Evolutionary conservation across 2,329 filamentous ascomycete species (phyloP), one percentile per base, ranked within the genome.

Genomic region (Ceratocystiopsis minuta): DNA sequence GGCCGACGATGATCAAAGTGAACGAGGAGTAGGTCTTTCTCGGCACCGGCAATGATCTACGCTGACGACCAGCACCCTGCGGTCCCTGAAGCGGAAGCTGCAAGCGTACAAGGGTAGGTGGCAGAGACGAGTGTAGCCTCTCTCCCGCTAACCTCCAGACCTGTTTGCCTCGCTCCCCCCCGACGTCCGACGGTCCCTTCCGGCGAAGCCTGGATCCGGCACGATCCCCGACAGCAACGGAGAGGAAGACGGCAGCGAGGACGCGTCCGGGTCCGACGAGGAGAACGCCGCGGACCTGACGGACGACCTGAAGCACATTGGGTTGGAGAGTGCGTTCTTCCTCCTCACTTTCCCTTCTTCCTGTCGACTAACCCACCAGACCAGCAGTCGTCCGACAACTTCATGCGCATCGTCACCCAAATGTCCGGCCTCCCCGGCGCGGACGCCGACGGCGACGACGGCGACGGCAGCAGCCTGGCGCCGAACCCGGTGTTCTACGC

Each of bases 371-470:
- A 20, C 20, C 20, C 20, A 20, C 4, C 20, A 43, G 59, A 58
- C 7, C 57, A 58, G 0, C 58, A 57, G 0, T 58, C 59, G 3
- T 58, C 60, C 2, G 59, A 63, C 47, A 55, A 54, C 36, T 60
- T 63, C 37, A 50, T 62, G 16, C 53, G 54, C n/a, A 58, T 54
- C 33, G 55, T 61, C 16, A 50, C 56, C 15, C 55, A 55, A 16
- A 48, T 60, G 1, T 60, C 58, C 0, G 58, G 43, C 7, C 36
- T 40, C n/a, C 42, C 35, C 31, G 33, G 13, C 34, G 16, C 10
- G 17, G 37, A 38, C 3, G 16, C 24, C n/a, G 34, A 12, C 4
- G 14, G 24, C 1, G 32, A 43, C 4, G 42, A 18, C 15, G 54
- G 57, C 36, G 58, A 59, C 15, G 51, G 48, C 4, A 52, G 51